These are phyloP conservation scores for Dendrostoma leiphaemia DNA, from an alignment of 2,329 filamentous ascomycete genomes.

Conservation along the genomic window DNA sequence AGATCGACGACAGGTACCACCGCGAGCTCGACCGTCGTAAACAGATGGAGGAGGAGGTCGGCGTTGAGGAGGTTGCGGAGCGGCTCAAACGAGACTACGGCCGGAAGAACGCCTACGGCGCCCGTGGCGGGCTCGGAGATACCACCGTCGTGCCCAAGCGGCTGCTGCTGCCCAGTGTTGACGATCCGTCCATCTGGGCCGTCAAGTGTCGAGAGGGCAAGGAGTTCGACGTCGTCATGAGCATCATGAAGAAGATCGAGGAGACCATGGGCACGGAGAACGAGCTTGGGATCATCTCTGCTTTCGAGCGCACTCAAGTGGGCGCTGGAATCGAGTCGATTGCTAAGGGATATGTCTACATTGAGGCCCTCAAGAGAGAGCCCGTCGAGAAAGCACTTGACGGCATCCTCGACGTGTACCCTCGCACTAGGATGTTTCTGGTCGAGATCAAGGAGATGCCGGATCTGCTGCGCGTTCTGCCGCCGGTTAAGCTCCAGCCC, in stretches of 20 bases:
- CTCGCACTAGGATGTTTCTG: conserved; percentile 79
- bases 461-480: conserved; percentile 85
- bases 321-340: conserved; percentile 71
- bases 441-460: conserved; percentile 98
- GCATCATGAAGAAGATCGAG: conserved; percentile 84
- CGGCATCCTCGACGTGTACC: conserved; percentile 85
- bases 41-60: conserved; percentile 82
- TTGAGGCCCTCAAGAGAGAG: conserved; percentile 84
- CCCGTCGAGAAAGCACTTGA: conserved; percentile 83
- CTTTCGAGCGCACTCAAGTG: conserved; percentile 82
- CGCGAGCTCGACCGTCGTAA: conserved; percentile 90
- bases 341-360: conserved; percentile 94
- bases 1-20: conserved; percentile 83
- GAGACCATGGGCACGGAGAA: conserved; percentile 77
- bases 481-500: conserved; percentile 79
- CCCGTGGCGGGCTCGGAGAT: conserved; percentile 57
- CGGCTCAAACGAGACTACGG: conserved; percentile 86
- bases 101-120: conserved; percentile 53
- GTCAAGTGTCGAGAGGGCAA: conserved; percentile 93
- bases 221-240: conserved; percentile 85
- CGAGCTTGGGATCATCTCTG: conserved; percentile 80
- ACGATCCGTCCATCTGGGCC: conserved; percentile 95
- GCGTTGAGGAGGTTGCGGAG: conserved; percentile 90
- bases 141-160: conserved; percentile 79
- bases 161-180: conserved; percentile 84